Conservation (phyloP, 108 stramenopile genomes). For the Pelagomonas calceolata region DNA sequence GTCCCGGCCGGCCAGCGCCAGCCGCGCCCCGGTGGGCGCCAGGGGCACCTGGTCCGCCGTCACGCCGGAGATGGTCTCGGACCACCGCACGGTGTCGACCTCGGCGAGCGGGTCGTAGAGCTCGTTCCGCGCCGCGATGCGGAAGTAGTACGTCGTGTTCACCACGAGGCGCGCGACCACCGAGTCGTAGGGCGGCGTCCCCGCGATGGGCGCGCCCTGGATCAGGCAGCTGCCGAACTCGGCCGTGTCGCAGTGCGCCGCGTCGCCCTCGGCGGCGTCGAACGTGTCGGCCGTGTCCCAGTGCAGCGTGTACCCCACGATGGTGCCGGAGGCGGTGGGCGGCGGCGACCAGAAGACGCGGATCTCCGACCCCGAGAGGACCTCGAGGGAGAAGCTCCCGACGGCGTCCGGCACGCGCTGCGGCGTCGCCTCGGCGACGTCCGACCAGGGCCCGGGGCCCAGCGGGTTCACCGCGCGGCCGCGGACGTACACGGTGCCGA, state of each 20-base stretch:
- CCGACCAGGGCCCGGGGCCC: constrained; percentile 21
- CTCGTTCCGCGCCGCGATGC: constrained; percentile 51
- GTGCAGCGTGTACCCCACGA: constrained; percentile 51
- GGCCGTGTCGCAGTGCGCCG: constrained; percentile 33
- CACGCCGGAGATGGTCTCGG: constrained; percentile 16
- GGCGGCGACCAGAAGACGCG: constrained; percentile 51
- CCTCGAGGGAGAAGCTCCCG: constrained; percentile 20
- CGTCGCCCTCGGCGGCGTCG: constrained; percentile 17
- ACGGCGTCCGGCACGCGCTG: constrained; percentile 42
- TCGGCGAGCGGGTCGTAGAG: constrained; percentile 38
- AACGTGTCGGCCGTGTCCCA: constrained; percentile 53
- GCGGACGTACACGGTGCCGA: constrained; percentile 45
- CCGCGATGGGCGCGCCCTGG: constrained; percentile 25
- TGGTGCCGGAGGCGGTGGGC: constrained; percentile 24
- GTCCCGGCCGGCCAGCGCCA: constrained; percentile 28
- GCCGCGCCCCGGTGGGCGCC: constrained; percentile 34
- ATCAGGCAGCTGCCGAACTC: constrained; percentile 46
- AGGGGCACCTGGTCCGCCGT: constrained; percentile 50
- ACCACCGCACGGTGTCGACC: constrained; percentile 51
- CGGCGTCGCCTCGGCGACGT: constrained; percentile 25
- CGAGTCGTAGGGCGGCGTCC: constrained; percentile 33
- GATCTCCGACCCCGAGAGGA: constrained; percentile 33
- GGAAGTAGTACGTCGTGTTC: constrained; percentile 43
- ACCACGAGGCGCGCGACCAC: constrained; percentile 41
- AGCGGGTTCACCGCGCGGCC: constrained; percentile 41